Conservation (phyloP, 176 grass and related monocot species). For the Zizania latifolia region DNA sequence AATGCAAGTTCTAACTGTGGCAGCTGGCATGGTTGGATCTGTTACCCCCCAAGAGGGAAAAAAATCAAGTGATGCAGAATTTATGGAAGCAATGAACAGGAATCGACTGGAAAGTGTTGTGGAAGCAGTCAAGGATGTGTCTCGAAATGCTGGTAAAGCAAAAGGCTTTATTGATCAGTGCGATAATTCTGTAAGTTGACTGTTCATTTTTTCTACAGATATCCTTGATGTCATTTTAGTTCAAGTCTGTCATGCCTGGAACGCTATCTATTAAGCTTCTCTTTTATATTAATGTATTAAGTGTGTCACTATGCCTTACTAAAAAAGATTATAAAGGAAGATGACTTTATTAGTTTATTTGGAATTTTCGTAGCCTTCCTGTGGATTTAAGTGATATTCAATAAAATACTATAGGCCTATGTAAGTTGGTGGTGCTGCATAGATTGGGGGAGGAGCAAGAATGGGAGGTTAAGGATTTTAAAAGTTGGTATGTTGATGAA, state of each 20-base stretch:
- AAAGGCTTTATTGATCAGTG: slow-evolving; percentile 66
- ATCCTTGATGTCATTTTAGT: slow-evolving; percentile 8
- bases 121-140: slow-evolving; percentile 67
- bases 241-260: slow-evolving; percentile 1
- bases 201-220: slow-evolving; percentile 20
- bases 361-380: not conserved
- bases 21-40: slow-evolving; percentile 64
- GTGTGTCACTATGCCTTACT: not conserved
- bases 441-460: not conserved
- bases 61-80: slow-evolving; percentile 46
- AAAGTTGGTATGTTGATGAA: slow-evolving; percentile 25
- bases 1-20: slow-evolving; percentile 69
- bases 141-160: slow-evolving; percentile 53
- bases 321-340: slow-evolving; percentile 8
- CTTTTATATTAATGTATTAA: slow-evolving; percentile 10
- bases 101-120: slow-evolving; percentile 62
- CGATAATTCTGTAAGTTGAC: slow-evolving; percentile 53
- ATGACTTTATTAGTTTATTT: not conserved
- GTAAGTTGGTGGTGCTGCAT: slow-evolving; percentile 1
- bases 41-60: slow-evolving; percentile 20
- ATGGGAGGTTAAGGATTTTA: too few relatives aligned
- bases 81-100: slow-evolving; percentile 49
- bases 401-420: too few relatives aligned
- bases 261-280: not conserved
- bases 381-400: not conserved